Conservation (phyloP, 371 early-diverging fungal species). For the Zychaea mexicana region DNA sequence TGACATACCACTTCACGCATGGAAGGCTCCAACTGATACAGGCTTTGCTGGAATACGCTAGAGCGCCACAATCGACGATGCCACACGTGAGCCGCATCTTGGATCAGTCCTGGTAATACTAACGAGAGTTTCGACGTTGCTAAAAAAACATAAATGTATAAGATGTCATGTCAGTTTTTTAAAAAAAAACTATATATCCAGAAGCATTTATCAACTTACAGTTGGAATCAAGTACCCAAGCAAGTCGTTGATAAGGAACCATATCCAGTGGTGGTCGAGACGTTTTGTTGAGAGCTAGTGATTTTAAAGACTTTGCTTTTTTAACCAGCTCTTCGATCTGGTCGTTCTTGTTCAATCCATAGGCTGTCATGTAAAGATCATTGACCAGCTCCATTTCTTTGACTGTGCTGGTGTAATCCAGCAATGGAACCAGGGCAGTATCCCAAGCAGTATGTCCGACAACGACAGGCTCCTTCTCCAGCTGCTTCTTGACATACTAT, state of each 20-base stretch:
- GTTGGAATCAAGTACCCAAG: constrained; percentile 63
- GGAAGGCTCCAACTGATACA: constrained; percentile 29
- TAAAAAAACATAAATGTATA: not conserved
- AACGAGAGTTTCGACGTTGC: constrained; percentile 8
- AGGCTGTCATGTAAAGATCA: constrained; percentile 31
- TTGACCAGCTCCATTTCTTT: constrained; percentile 58
- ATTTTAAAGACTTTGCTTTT: not conserved
- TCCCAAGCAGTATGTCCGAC: constrained; percentile 32
- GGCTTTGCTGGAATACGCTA: constrained; percentile 30
- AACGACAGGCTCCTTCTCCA: constrained; percentile 10
- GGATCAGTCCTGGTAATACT: constrained; percentile 39
- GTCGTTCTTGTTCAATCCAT: constrained; percentile 6
- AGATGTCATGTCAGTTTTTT: not conserved
- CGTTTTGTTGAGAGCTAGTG: constrained; percentile 47
- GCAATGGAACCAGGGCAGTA: constrained; percentile 49
- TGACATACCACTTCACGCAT: constrained; percentile 25
- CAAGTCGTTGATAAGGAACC: constrained; percentile 65
- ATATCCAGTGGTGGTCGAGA: constrained; percentile 68
- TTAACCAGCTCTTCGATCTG: not conserved
- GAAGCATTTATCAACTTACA: constrained; percentile 20
- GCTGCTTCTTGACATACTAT: constrained; percentile 28
- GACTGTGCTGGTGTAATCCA: constrained; percentile 56
- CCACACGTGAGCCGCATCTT: constrained; percentile 39
- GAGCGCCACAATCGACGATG: constrained; percentile 48
- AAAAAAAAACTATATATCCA: not conserved